These are phyloP conservation scores for Boletus huronensis DNA, from an alignment of 768 basidiomycete species.

Conservation along the genomic window DNA sequence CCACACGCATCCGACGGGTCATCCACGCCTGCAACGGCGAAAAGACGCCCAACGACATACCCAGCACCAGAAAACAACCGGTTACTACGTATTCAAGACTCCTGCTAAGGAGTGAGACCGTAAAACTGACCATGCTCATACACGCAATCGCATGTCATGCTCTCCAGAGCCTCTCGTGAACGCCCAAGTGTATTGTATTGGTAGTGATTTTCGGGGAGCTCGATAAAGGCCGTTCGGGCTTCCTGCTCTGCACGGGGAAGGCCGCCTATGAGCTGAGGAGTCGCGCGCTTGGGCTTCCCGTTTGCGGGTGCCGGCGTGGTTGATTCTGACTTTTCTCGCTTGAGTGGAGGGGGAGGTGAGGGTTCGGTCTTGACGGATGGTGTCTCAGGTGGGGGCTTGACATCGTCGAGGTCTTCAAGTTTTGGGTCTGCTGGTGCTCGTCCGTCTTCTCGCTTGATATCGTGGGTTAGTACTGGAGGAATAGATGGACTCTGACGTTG, in stretches of 20 bases:
- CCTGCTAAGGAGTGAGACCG: conserved; percentile 12
- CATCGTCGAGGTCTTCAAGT: conserved; percentile 24
- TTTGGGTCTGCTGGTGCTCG: conserved; percentile 7
- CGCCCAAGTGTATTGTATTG: conserved; percentile 85
- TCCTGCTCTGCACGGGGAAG: conserved; percentile 73
- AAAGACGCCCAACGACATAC: conserved; percentile 20
- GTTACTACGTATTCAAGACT: conserved; percentile 32
- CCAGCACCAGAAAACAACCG: conserved; percentile 12
- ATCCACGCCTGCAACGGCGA: conserved; percentile 49
- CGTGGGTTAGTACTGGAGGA: conserved; percentile 6
- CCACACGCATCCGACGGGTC: conserved; percentile 73
- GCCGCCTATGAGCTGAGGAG: conserved; percentile 73
- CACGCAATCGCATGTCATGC: conserved; percentile 92
- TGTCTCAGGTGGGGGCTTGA: conserved; percentile 26
- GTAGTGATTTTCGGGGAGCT: conserved; percentile 78
- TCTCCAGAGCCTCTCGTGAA: conserved; percentile 84
- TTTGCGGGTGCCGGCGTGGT: conserved; percentile 36
- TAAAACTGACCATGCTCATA: conserved; percentile 73
- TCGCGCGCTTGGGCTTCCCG: conserved; percentile 34
- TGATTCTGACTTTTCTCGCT: conserved; percentile 34
- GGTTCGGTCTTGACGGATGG: conserved; percentile 29
- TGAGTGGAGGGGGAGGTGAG: conserved; percentile 29
- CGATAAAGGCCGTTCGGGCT: conserved; percentile 68
- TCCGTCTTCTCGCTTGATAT: conserved; percentile 14
- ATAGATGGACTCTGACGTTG: conserved; percentile 29